Evolutionary conservation across 2,329 filamentous ascomycete genomes (phyloP), one percentile per base, ranked within the genome.

Genomic region (Phialophora chinensis): DNA sequence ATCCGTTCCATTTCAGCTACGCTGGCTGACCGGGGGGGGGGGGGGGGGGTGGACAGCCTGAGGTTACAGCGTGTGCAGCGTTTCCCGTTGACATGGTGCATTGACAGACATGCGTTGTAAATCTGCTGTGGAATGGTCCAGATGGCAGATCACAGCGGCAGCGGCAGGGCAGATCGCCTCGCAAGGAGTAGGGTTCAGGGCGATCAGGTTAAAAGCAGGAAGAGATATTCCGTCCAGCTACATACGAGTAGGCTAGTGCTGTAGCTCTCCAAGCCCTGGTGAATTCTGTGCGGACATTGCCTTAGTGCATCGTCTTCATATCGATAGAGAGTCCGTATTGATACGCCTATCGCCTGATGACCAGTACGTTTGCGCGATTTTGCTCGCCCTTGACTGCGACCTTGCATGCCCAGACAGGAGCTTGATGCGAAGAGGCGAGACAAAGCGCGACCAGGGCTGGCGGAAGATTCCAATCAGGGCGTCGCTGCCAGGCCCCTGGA

Each of bases 1-100:
- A 62, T 47, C 44, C 55, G 29, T 70, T 66, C 42, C 66, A 70
- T 60, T 70, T 70, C 49, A 70, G 68, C 53, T 70, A 70, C 50
- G 66, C 66, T 31, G 62, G 17, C 23, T 68, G 59, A 68, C 23
- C 23, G 23, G 7, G 29, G n/a, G n/a, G n/a, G n/a, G n/a, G n/a
- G n/a, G n/a, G n/a, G n/a, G n/a, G n/a, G 29, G 33, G 38, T 25
- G 53, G 53, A 5, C 20, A 29, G 25, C 25, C 20, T 49, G 54
- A 25, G 29, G 17, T 50, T 17, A 25, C 12, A 25, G 47, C 44
- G 17, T n/a, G 25, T 17, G 10, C 12, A 25, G 47, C 44, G 17
- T n/a, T 49, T 10, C 8, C 33, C 33, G 44, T 49, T 49, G 44
- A n/a, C 44, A 27, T 17, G 20, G 20, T 23, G 49, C 23, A 17